A percentile compares a stretch with the other conserved stretches of the same genome.
These are phyloP conservation scores for Lactarius trivialis DNA, from an alignment of 768 basidiomycete species.

Conservation along the genomic window DNA sequence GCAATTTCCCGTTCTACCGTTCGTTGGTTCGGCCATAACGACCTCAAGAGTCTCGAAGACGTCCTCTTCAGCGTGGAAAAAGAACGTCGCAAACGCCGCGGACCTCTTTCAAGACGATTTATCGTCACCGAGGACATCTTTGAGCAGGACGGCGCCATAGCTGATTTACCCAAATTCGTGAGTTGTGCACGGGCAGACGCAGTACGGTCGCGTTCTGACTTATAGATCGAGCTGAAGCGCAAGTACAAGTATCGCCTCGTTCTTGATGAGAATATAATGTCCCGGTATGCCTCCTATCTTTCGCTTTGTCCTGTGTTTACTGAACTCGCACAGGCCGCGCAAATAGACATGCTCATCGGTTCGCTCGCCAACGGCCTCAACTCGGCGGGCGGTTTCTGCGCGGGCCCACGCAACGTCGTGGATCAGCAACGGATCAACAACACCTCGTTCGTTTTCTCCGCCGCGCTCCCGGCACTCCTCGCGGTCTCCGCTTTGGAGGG, in stretches of 20 bases:
- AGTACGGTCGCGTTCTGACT: not conserved
- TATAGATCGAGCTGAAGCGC: slow-evolving; percentile 84
- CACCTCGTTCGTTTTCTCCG: slow-evolving; percentile 92
- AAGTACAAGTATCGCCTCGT: slow-evolving; percentile 96
- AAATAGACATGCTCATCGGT: slow-evolving; percentile 90
- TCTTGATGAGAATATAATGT: slow-evolving; percentile 31
- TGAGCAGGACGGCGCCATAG: slow-evolving; percentile 88
- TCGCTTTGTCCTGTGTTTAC: not conserved
- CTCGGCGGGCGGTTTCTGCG: no score
- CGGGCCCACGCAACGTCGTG: slow-evolving; percentile 74
- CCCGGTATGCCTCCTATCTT: not conserved
- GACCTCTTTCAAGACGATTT: slow-evolving; percentile 81
- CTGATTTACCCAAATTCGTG: slow-evolving; percentile 87
- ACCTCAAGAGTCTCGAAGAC: slow-evolving; percentile 86
- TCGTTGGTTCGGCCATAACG: slow-evolving; percentile 96
- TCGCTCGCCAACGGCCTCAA: slow-evolving; percentile 80
- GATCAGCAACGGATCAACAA: slow-evolving; percentile 98
- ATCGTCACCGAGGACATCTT: slow-evolving; percentile 97
- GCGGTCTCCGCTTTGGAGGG: slow-evolving; percentile 84
- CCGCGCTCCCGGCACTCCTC: slow-evolving; percentile 85
- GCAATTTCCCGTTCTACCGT: slow-evolving; percentile 89
- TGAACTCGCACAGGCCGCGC: slow-evolving; percentile 25
- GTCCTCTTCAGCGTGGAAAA: slow-evolving; percentile 73
- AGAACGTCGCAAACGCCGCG: slow-evolving; percentile 78
- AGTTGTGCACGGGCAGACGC: slow-evolving; percentile 29